Base-by-base conservation (phyloP, 1,284 basidiomycete genomes). In the Trametes sp. region DNA sequence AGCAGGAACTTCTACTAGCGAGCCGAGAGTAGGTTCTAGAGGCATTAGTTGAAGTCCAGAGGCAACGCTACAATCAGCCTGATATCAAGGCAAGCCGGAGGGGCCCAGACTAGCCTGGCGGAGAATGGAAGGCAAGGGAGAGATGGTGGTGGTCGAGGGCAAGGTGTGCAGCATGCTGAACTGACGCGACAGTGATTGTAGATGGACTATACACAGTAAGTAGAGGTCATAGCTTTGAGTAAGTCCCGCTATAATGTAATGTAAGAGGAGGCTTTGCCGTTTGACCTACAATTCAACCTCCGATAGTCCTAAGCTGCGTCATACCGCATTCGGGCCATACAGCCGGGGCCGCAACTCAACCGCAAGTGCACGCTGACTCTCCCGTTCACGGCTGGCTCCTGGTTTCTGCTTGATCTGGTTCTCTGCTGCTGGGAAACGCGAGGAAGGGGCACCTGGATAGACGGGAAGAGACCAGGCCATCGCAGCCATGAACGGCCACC, bases 1-100 rank as follows among this genome's bases (percentile, higher is more conserved):
- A 46, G 89, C 87, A 0, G 89, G 77, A 54, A 95, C 86, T 62
- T 89, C 84, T 14, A 96, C 95, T 54, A 89, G 81, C 9, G 91
- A 82, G 48, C 88, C 87, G 51, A 91, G 56, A 33, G 73, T 63
- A 54, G 73, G 71, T 13, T 77, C 77, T n/a, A 72, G 66, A 49
- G 74, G 63, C 74, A 74, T 74, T 13, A 45, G 26, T 29, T 21
- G 29, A 10, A 52, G 49, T 23, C 33, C 16, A 48, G 24, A 36
- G n/a, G 19, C 13, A 23, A 23, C 21, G 5, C n/a, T 35, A 24
- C 16, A 4, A 7, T 21, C 4, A 21, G 48, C 8, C 46, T 29
- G 21, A 21, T 11, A 23, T 29, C 4, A 21, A 31, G 29, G 14
- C 41, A 54, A 26, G 19, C n/a, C 41, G 24, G 42, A 44, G 3